Evolutionary conservation across 495 filamentous ascomycete genomes (phyloP), one percentile per base, ranked within the genome.

Genomic region (Podospora pseudocomata): DNA sequence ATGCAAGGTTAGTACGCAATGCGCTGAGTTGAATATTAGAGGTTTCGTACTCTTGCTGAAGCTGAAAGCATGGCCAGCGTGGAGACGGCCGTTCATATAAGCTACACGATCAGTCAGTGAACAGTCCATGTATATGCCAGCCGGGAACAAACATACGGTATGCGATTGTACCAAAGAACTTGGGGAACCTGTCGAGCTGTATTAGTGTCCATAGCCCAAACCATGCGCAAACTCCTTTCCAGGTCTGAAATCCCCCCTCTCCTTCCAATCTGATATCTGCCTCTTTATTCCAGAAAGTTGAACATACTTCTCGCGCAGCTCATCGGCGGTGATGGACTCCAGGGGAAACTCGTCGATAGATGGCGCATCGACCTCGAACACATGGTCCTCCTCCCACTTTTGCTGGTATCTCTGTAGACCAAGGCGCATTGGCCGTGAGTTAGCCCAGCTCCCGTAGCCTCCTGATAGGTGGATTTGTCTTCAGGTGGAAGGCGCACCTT

Each of bases 81-180:
- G 94, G 34, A 97, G 85, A 69, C 89, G 94, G 65, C 94, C 94
- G 80, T 98, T 98, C 90, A 96, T 97, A 78, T 98, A 96, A 27
- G 76, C 70, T 71, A 39, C 7, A 32, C 16, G 15, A 16, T 6
- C 23, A 15, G 60, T 68, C 32, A 68, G 70, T 23, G 18, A 57
- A 49, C 13, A 11, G 28, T 7, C 18, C 6, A 19, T n/a, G 18
- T 32, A 58, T 4, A 23, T 39, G 26, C 20, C 9, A 15, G 28
- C 7, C n/a, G 13, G 15, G 4, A 20, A 61, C 27, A 16, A 7
- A 67, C 68, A 64, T 70, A 34, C 92, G 94, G 73, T 94, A 99
- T 59, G 94, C 94, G 84, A 97, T 94, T 54, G 90, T 93, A 66
- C 90, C 94, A 72, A 96, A 94, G 82, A 91, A 96, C 82, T 97